phyloP scores from a whole-genome alignment of 2,329 filamentous ascomycete species.

The Fusarium marasasianum region DNA sequence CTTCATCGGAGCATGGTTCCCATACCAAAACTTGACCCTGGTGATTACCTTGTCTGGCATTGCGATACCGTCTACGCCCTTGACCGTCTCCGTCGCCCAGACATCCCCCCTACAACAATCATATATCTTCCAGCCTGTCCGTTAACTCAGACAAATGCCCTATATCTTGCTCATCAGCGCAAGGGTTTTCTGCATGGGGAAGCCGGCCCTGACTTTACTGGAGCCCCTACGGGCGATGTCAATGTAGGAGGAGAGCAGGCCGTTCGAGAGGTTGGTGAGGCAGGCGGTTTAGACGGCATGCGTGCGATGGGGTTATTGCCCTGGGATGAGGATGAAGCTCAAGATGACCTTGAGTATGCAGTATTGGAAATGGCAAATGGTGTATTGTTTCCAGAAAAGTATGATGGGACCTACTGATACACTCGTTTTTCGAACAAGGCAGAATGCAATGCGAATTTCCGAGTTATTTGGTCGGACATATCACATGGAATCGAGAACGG shows the following conservation, averaged over 20 bases:
- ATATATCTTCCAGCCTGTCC: constrained; percentile 55
- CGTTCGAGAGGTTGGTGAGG: constrained; percentile 51
- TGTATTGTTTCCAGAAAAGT: constrained; percentile 54
- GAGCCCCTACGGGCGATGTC: constrained; percentile 47
- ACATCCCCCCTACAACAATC: constrained; percentile 42
- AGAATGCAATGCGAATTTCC: neutral
- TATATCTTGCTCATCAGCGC: constrained; percentile 54
- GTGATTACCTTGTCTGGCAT: constrained; percentile 81
- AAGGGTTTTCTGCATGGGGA: constrained; percentile 54
- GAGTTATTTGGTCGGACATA: neutral
- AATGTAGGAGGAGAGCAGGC: constrained; percentile 49
- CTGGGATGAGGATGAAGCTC: constrained; percentile 52
- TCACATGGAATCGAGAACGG: neutral
- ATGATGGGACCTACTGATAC: constrained; percentile 38
- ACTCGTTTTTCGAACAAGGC: neutral
- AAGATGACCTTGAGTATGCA: constrained; percentile 45
- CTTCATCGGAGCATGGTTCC: constrained; percentile 73
- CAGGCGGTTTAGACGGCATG: constrained; percentile 52
- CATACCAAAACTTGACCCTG: constrained; percentile 73
- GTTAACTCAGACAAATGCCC: constrained; percentile 54
- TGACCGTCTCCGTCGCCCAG: constrained; percentile 55
- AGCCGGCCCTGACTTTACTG: constrained; percentile 53
- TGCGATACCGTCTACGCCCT: constrained; percentile 77
- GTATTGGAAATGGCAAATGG: constrained; percentile 51
- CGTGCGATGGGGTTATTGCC: constrained; percentile 54